Evolutionary conservation across 2,329 filamentous ascomycete genomes (phyloP), one percentile per base, ranked within the genome.

Genomic region (Didymellaceae sp.): DNA sequence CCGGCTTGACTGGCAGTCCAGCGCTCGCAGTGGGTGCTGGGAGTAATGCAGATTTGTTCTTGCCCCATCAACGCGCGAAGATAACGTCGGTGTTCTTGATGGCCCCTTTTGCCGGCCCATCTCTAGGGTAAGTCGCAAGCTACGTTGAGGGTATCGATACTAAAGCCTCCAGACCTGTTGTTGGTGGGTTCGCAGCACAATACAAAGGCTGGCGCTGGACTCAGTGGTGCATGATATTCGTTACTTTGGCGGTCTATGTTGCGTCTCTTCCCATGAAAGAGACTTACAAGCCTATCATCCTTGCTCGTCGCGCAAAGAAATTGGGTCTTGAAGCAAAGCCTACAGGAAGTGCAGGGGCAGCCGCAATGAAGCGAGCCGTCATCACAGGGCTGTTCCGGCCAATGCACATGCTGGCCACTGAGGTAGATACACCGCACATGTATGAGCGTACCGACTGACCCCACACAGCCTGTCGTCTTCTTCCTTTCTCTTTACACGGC

Each of bases 1-100:
- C 89, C 39, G 87, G 89, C 0, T 68, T 87, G 67, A 88, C 88
- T 56, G 88, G 87, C 21, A 86, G 32, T 82, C 89, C 59, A 79
- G 69, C 72, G 1, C 62, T 79, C 1, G 75, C 76, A 2, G 73
- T 78, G 2, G 76, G 75, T 4, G 71, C 69, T 5, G 77, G 75
- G 0, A 77, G 71, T 2, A 72, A 65, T 42, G 73, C 73, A 6
- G 76, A 78, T 55, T 24, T 78, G 20, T 76, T 71, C 34, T 50
- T 58, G 2, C 66, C 69, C 1, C 58, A 63, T 2, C 45, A 63
- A 25, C 56, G 74, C 16, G 75, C 74, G 0, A 45, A 70, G 5
- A 58, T 70, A 0, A 71, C 68, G 2, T 62, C 63, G n/a, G 38
- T 73, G 4, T 77, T 74, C 45, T 52, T 78, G 13, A 64, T 74